Percentiles rank a stretch among this genome's conserved stretches.
These are phyloP conservation scores for Eucalyptus sp. DNA, from an alignment of 345 rosid species.

Conservation along the genomic window DNA sequence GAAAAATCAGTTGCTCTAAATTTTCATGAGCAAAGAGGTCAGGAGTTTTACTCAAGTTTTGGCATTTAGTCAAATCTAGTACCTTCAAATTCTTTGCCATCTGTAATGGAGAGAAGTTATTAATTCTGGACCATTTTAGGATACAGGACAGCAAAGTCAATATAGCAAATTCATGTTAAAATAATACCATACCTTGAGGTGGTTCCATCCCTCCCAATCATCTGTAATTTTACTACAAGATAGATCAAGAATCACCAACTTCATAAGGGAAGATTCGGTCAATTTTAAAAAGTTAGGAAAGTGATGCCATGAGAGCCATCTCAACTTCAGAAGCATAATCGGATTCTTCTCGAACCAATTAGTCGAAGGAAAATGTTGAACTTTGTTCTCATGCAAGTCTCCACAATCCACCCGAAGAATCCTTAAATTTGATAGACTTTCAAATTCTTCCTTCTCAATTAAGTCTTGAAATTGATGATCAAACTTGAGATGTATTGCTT, in stretches of 20 bases:
- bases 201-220: neutral
- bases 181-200: too few relatives aligned
- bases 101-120: too few relatives aligned
- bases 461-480: neutral
- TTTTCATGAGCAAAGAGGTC: neutral
- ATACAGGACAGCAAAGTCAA: too few relatives aligned
- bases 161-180: too few relatives aligned
- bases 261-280: neutral
- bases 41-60: neutral
- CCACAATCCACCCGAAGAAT: neutral
- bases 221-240: fast-evolving
- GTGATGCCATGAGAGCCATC: neutral
- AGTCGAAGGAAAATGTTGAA: neutral
- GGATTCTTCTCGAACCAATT: fast-evolving
- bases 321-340: fast-evolving
- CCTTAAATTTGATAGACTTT: neutral
- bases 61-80: too few relatives aligned
- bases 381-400: neutral
- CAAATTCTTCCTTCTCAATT: neutral
- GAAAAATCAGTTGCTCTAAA: neutral
- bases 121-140: too few relatives aligned
- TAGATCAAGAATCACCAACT: neutral
- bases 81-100: too few relatives aligned
- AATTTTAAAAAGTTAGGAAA: too few relatives aligned
- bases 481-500: neutral